A percentile compares a stretch with the other conserved stretches of the same genome.
phyloP scores from a whole-genome alignment of 805 yeast species.

The Saccharomycopsis selenospora region DNA sequence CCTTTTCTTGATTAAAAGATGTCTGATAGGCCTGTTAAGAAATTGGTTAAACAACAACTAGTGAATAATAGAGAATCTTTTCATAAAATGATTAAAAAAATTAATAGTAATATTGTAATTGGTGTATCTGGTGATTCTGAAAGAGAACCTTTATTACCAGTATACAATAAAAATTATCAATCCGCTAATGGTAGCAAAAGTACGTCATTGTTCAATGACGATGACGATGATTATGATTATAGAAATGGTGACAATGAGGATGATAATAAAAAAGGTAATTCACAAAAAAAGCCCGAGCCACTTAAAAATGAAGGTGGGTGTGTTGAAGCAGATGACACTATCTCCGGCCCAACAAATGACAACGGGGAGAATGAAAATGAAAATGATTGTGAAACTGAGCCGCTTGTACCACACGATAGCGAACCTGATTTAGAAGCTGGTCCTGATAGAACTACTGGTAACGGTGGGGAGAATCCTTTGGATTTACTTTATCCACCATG shows the following conservation, averaged over 20 bases:
- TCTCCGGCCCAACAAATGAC: background rate
- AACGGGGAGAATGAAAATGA: background rate
- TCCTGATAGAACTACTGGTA: background rate
- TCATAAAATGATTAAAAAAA: background rate
- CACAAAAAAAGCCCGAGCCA: background rate
- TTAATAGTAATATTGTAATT: background rate
- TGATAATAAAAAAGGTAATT: no score
- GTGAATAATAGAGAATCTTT: background rate
- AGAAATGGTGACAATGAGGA: background rate
- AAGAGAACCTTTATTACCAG: no score
- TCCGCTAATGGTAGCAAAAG: no score
- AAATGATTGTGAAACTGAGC: background rate
- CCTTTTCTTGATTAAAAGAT: no score
- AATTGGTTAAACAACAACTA: background rate
- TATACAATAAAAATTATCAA: no score
- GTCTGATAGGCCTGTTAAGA: background rate
- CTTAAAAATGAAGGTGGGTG: background rate
- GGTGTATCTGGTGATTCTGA: background rate
- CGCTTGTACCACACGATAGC: background rate
- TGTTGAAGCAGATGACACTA: background rate
- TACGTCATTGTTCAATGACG: background rate
- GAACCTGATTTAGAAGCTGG: background rate
- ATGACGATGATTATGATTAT: background rate
- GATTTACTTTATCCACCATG: background rate
- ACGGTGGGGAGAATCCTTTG: background rate